These are phyloP conservation scores for sorghum (Sorghum bicolor) DNA, from an alignment of 176 grass and related monocot genomes.

Conservation along the genomic window DNA sequence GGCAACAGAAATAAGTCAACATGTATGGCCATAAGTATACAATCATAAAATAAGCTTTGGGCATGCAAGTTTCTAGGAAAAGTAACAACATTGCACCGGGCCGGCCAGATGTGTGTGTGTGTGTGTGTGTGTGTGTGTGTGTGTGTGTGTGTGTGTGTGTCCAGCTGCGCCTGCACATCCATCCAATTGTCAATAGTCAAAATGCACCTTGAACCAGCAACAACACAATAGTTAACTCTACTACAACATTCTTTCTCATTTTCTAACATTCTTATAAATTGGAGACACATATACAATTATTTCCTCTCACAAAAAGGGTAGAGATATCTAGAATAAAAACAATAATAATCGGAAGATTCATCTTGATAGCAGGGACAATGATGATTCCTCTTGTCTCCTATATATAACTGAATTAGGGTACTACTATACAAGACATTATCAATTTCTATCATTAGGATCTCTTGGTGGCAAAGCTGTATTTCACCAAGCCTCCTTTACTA, in stretches of 20 bases:
- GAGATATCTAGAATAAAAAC: not conserved
- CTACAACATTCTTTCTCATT: not conserved
- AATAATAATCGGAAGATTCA: slow-evolving; percentile 25
- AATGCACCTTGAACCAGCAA: slow-evolving; percentile 18
- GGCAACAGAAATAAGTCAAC: not conserved
- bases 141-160: no score
- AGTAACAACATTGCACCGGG: no score
- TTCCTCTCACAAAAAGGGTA: slow-evolving; percentile 18
- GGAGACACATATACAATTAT: slow-evolving; percentile 22
- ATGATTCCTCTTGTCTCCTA: slow-evolving; percentile 25
- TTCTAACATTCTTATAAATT: not conserved
- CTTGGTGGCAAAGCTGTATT: slow-evolving; percentile 26
- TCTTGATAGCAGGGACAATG: slow-evolving; percentile 8
- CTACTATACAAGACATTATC: slow-evolving; percentile 6
- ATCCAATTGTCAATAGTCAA: not conserved
- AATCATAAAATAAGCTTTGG: no score
- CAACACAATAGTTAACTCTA: not conserved
- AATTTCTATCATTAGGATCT: slow-evolving; percentile 6
- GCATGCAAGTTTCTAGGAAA: no score
- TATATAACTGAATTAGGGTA: slow-evolving; percentile 2
- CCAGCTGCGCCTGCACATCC: no score
- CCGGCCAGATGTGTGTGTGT: no score
- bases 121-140: no score
- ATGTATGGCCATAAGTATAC: not conserved
- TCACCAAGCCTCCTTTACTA: slow-evolving; percentile 14